A percentile compares a stretch with the other conserved stretches of the same genome.
Conservation (phyloP, 768 basidiomycete species). For the Tricholoma saponaceum region DNA sequence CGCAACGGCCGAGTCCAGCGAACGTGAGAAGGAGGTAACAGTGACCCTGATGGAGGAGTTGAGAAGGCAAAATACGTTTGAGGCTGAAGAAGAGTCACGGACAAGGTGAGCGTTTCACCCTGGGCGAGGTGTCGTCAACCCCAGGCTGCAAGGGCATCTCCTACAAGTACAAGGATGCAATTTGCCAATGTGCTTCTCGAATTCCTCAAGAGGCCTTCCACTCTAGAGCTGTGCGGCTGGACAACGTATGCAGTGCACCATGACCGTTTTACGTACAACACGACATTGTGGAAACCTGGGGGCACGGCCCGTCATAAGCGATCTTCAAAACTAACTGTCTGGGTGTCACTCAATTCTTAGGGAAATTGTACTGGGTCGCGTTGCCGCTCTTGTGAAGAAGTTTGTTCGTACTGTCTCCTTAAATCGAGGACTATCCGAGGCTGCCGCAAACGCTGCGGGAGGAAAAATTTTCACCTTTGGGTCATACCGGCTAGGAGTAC, state of each 20-base stretch:
- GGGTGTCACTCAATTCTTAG: conserved; percentile 38
- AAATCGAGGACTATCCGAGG: conserved; percentile 78
- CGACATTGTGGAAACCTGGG: conserved; percentile 5
- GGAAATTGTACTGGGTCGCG: conserved; percentile 88
- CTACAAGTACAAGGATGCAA: conserved; percentile 1
- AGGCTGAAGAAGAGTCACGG: conserved; percentile 83
- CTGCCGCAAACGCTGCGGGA: conserved; percentile 84
- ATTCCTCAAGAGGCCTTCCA: background rate
- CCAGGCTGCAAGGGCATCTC: conserved; percentile 6
- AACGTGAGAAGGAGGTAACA: conserved; percentile 81
- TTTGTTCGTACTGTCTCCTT: conserved; percentile 86
- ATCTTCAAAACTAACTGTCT: conserved; percentile 4
- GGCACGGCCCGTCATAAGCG: conserved; percentile 4
- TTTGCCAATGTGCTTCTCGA: background rate
- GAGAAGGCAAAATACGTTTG: conserved; percentile 80
- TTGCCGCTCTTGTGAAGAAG: conserved; percentile 85
- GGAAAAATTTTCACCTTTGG: conserved; percentile 99
- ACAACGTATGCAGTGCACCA: conserved; percentile 3
- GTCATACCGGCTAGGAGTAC: conserved; percentile 95
- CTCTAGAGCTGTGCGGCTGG: background rate
- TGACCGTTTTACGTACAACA: conserved; percentile 2
- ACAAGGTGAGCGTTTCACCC: conserved; percentile 61
- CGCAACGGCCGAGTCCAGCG: conserved; percentile 66
- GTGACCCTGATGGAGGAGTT: conserved; percentile 88
- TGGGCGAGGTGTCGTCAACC: conserved; percentile 7